phyloP scores from a whole-genome alignment of 768 basidiomycete genomes.

The Russula brevipes region DNA sequence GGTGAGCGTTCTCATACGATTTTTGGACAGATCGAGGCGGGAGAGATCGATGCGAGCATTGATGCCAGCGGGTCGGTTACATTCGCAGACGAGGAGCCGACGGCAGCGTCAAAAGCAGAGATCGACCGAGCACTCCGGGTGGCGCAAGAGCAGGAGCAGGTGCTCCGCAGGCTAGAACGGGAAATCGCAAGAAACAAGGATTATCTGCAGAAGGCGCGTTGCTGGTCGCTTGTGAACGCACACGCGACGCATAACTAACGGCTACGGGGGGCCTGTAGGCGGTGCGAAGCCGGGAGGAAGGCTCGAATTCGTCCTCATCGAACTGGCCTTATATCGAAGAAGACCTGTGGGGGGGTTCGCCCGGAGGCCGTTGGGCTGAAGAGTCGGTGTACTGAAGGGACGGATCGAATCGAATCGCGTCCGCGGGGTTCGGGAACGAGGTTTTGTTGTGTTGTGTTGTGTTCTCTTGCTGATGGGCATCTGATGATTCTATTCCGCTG shows the following conservation, averaged over 20 bases:
- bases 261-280: slow-evolving; percentile 7
- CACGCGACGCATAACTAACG: neutral
- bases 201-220: slow-evolving; percentile 61
- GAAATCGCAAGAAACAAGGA: slow-evolving; percentile 62
- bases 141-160: slow-evolving; percentile 50
- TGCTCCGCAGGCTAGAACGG: slow-evolving; percentile 48
- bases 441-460: neutral
- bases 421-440: neutral
- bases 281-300: slow-evolving; percentile 24
- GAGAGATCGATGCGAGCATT: slow-evolving; percentile 65
- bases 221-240: neutral
- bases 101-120: slow-evolving; percentile 53
- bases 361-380: slow-evolving; percentile 16
- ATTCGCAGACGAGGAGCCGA: slow-evolving; percentile 58
- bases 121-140: slow-evolving; percentile 54
- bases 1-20: neutral
- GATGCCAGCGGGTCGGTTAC: slow-evolving; percentile 66
- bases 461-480: neutral
- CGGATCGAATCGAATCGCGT: neutral
- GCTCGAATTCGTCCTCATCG: neutral
- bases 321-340: slow-evolving; percentile 23
- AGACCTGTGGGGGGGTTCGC: slow-evolving; percentile 7
- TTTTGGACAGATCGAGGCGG: slow-evolving; percentile 55
- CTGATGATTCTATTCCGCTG: slow-evolving; percentile 2
- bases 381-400: slow-evolving; percentile 20